Evolutionary conservation across 352 stramenopile species (phyloP), one percentile per base, ranked within the genome.

Genomic region (Sclerospora graminicola): DNA sequence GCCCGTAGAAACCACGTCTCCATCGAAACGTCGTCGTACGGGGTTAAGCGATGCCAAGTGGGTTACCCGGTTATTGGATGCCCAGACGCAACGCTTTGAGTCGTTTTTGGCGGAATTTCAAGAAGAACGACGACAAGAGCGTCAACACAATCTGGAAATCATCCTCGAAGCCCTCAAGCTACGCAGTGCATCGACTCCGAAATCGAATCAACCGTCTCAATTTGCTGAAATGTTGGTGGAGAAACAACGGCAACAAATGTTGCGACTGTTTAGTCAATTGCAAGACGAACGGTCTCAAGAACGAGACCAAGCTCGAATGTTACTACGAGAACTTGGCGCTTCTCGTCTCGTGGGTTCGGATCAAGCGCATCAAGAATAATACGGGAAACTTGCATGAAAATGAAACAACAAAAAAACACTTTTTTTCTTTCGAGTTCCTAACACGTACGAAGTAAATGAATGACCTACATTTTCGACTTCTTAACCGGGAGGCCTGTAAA

Each of bases 111-210:
- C 42, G 5, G 61, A 71, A 14, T 71, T 71, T 13, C 57, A 64
- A n/a, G 57, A 71, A 14, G 61, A 71, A 16, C 48, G 61, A 9
- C 57, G 54, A 37, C 53, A 71, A 39, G 61, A 71, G 28, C 57
- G 61, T 0, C 53, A 68, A 23, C 57, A 68, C 30, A 67, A 66
- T 19, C 37, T 67, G 21, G 61, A 71, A 41, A 49, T 71, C 30
- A 66, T 71, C 26, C 31, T 71, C 8, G 49, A 67, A 41, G 45
- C 60, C 19, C 61, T 71, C 13, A 67, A 55, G 39, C 19, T 63
- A 44, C 54, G 49, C 16, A 53, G 31, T 60, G 52, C 39, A 7
- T 51, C 39, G 0, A 16, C 40, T 4, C 52, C 60, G 32, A 60
- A 57, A 38, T 10, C 48, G 14, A 44, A 59, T 32, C 57, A 63